Evolutionary conservation across 164 flowering plant species (phyloP), one percentile per base, ranked within the genome.

Genomic region (Kalanchoe fedtschenkoi): DNA sequence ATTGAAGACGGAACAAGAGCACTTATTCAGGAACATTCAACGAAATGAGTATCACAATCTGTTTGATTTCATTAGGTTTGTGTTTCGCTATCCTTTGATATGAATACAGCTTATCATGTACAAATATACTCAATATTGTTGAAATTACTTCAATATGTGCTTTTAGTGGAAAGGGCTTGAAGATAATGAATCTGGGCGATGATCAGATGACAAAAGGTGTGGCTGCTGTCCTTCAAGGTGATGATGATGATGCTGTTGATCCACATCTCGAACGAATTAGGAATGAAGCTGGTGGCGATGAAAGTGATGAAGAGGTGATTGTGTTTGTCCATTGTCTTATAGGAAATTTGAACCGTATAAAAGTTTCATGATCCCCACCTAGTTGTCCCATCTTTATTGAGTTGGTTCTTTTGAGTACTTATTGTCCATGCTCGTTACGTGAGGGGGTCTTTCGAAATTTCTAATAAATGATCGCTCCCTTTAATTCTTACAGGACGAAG

Each of bases 281-380:
- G 77, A 86, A 85, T 77, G 80, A 71, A 78, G 86, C 87, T 71
- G 89, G 83, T 70, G 92, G 76, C 34, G 95, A 86, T 68, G 97
- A 88, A 72, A 90, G 91, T 68, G 99, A 93, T 76, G 99, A 93
- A 69, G 99, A 93, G 96, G 97, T 85, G 67, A 61, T 42, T 6
- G 5, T 42, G 46, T 42, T 42, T 4, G n/a, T 42, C 17, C 46
- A 42, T 5, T 42, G 46, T 42, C 5, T 14, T 14, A 11, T 14
- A 42, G 46, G n/a, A 19, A 42, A 14, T 15, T 42, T 14, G n/a
- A n/a, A n/a, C n/a, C n/a, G n/a, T n/a, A n/a, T n/a, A n/a, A n/a
- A 44, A 44, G 5, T n/a, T n/a, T 19, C 7, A 8, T n/a, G 7
- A 17, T n/a, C n/a, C 15, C 17, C 15, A 5, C n/a, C 4, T 4